Evolutionary conservation across 805 yeast genomes (phyloP).

Genomic region (Diddensiella santjacobensis): DNA sequence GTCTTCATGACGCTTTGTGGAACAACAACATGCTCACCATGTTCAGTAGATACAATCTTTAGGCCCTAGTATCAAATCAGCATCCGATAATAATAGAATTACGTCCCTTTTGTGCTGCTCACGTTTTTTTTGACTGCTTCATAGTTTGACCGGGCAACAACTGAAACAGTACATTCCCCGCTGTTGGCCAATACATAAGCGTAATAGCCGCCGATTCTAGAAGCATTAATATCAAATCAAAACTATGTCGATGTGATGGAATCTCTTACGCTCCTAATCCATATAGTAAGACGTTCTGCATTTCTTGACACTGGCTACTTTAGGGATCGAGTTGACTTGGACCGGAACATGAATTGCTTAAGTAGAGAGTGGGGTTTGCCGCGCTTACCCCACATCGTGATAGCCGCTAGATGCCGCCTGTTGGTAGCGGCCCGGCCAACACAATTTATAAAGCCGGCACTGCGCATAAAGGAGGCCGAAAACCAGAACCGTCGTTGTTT

Average conservation of each 20-base stretch:
- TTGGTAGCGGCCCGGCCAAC: background rate
- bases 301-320: background rate
- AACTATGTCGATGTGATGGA: too few species aligned
- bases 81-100: background rate
- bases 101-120: background rate
- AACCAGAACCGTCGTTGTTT: too few species aligned
- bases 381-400: background rate
- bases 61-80: constrained; percentile 10
- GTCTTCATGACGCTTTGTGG: constrained; percentile 13
- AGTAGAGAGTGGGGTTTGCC: background rate
- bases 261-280: constrained; percentile 18
- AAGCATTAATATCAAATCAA: too few species aligned
- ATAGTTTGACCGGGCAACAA: constrained; percentile 20
- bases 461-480: too few species aligned
- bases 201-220: constrained; percentile 18
- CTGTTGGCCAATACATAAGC: constrained; percentile 12
- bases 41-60: constrained; percentile 7
- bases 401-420: constrained; percentile 1
- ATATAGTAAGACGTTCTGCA: constrained; percentile 8
- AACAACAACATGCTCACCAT: constrained; percentile 10
- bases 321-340: background rate
- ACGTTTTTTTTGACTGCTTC: constrained; percentile 14
- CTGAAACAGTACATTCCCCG: constrained; percentile 10
- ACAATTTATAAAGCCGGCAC: background rate
- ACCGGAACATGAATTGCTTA: background rate